Evolutionary conservation across 805 yeast genomes (phyloP).

Genomic region (Lachancea sp.): DNA sequence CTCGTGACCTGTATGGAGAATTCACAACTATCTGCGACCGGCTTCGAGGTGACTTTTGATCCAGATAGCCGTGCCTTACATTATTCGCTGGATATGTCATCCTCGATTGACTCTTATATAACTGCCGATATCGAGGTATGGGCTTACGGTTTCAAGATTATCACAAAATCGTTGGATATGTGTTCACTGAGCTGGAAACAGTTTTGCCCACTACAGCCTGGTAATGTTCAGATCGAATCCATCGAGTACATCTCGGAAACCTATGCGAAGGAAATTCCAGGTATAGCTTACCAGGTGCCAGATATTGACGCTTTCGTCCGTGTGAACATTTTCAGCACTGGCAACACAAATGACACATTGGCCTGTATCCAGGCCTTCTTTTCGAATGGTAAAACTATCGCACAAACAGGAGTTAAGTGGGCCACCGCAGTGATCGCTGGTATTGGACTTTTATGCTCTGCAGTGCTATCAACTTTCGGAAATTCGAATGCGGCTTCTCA

Average conservation of each 20-base stretch:
- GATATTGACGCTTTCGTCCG: conserved; percentile 77
- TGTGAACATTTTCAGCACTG: conserved; percentile 39
- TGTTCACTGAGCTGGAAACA: conserved; percentile 70
- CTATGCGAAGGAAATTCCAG: conserved; percentile 61
- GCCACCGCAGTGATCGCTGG: conserved; percentile 90
- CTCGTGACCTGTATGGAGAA: conserved; percentile 81
- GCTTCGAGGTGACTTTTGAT: conserved; percentile 67
- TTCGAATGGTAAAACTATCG: conserved; percentile 71
- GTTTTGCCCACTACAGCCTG: conserved; percentile 85
- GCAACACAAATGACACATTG: conserved; percentile 38
- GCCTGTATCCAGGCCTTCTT: conserved; percentile 76
- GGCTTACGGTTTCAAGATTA: conserved; percentile 79
- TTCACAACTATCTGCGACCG: conserved; percentile 65
- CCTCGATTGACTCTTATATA: conserved; percentile 62
- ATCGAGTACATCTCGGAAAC: conserved; percentile 48
- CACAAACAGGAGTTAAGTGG: conserved; percentile 83
- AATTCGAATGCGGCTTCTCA: conserved; percentile 86
- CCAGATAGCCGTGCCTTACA: conserved; percentile 63
- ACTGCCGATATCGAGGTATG: conserved; percentile 65
- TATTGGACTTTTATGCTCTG: conserved; percentile 76
- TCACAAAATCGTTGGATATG: conserved; percentile 50
- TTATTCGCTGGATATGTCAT: conserved; percentile 62
- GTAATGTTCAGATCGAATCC: conserved; percentile 69
- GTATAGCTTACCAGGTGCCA: conserved; percentile 79
- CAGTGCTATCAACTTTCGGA: conserved; percentile 75